These are phyloP conservation scores for Beauveria pseudobassiana DNA, from an alignment of 2,329 filamentous ascomycete species.

Conservation along the genomic window DNA sequence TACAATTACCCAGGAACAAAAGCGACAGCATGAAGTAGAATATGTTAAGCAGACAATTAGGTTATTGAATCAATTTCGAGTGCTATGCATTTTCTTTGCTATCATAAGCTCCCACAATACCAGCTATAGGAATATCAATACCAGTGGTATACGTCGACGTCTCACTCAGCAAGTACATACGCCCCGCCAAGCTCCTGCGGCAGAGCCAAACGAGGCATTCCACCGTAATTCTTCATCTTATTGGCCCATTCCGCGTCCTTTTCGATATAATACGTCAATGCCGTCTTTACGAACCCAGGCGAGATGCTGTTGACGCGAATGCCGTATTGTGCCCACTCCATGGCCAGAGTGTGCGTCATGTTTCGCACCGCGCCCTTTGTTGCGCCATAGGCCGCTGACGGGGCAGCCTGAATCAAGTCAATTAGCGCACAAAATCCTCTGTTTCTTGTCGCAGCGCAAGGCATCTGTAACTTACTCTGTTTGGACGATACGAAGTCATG, in stretches of 20 bases:
- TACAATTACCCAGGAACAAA: not conserved
- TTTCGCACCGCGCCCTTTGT: slow-evolving; percentile 36
- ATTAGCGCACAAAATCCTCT: not conserved
- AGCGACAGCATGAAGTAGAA: not conserved
- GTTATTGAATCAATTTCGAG: too few species aligned
- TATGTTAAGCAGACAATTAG: not conserved
- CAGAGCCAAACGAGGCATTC: slow-evolving; percentile 46
- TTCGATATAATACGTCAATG: slow-evolving; percentile 39
- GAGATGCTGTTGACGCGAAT: slow-evolving; percentile 41
- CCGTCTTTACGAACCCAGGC: slow-evolving; percentile 26
- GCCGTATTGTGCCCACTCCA: slow-evolving; percentile 41
- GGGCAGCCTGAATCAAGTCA: slow-evolving; percentile 28
- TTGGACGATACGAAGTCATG: slow-evolving; percentile 41
- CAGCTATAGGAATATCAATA: slow-evolving; percentile 40
- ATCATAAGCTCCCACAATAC: slow-evolving; percentile 22
- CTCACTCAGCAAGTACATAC: slow-evolving; percentile 49
- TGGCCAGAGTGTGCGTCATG: slow-evolving; percentile 33
- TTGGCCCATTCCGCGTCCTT: slow-evolving; percentile 46
- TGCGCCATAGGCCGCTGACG: slow-evolving; percentile 40
- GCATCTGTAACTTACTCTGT: slow-evolving; percentile 22
- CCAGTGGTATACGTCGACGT: slow-evolving; percentile 42
- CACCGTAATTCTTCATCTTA: slow-evolving; percentile 51
- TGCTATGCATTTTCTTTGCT: too few species aligned
- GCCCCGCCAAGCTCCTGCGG: slow-evolving; percentile 48
- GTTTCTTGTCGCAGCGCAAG: not conserved